Evolutionary conservation across 2,329 filamentous ascomycete genomes (phyloP), one percentile per base, ranked within the genome.

Genomic region (Aspergillus aculeatinus): DNA sequence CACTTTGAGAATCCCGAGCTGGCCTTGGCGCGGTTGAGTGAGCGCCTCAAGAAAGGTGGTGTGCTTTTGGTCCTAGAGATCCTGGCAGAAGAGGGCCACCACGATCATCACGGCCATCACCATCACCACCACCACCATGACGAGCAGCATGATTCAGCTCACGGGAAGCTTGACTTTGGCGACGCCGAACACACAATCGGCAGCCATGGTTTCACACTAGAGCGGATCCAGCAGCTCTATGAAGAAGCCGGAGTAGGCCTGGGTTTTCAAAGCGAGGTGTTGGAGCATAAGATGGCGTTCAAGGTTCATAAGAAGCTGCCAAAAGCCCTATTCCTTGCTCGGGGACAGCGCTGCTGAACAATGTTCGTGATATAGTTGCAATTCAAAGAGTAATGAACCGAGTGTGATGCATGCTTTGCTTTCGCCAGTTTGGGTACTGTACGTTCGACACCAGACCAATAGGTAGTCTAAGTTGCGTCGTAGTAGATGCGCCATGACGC

Each of bases 31-130:
- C 79, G 83, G 51, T 76, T 93, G 39, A 84, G 81, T 4, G 79
- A 85, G 69, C 82, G 89, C 10, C 77, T 93, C 60, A 83, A 82
- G 63, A 82, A 83, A 2, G 88, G 88, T 3, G 90, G 90, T 11
- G 83, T 87, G 1, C 77, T 91, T 49, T 76, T 91, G 52, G 84
- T 92, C 57, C 77, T 89, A 50, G 89, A 92, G 69, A 87, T 92
- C 61, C 68, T 89, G 19, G 79, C 85, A 9, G 3, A 19, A 7
- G 39, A n/a, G 16, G 85, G 88, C 65, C 79, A 66, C 39, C 25
- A 48, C 25, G 58, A 65, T 23, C 60, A 67, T 53, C 63, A 58
- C 10, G 58, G 69, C 42, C 55, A 67, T 29, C 52, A 44, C 6
- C 39, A 44, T 19, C 16, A 44, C 16, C 14, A 44, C 16, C 5